Base-by-base conservation (phyloP, 768 basidiomycete species). In the Kwoniella sp. region DNA sequence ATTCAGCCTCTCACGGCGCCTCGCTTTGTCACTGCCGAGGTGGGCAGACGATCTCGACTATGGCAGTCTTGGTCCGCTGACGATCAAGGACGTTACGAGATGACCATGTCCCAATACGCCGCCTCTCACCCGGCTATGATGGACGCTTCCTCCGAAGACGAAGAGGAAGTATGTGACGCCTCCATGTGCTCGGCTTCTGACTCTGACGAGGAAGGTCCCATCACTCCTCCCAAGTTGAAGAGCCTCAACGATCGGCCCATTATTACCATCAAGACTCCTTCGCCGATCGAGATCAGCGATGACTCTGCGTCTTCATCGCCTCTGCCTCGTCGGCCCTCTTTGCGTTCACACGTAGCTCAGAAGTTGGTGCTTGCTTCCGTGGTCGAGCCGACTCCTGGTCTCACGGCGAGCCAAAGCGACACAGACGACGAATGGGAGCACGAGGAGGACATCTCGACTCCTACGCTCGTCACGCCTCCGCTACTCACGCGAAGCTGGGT, bases 111-210 rank as follows among this genome's bases (percentile, higher is more conserved):
- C 4, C 5, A n/a, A 28, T n/a, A 28, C 9, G 34, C 12, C 17
- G 28, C 51, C n/a, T 20, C 63, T 31, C 74, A 73, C 58, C 70
- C 72, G 11, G 67, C 69, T 9, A 73, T 73, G 72, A 66, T 69
- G 69, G 63, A 58, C 51, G 58, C 41, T 37, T 61, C 63, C 3
- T 47, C 52, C 31, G 59, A 58, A 22, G 26, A 29, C 26, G 60
- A 47, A 22, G 68, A 66, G 30, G 51, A 61, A 4, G 59, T 55
- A 45, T 57, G 55, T 12, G 38, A 55, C 5, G 52, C 22, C 54
- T n/a, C 34, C 22, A 22, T 55, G 29, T 45, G 41, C 41, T 29
- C 26, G 12, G 30, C n/a, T 11, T 58, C 56, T 8, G 52, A 56
- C 41, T 38, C 47, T 22, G 63, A 65, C 7, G 63, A 65, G 50